These are phyloP conservation scores for Sarcodon sp. DNA, from an alignment of 768 basidiomycete genomes.

Conservation along the genomic window DNA sequence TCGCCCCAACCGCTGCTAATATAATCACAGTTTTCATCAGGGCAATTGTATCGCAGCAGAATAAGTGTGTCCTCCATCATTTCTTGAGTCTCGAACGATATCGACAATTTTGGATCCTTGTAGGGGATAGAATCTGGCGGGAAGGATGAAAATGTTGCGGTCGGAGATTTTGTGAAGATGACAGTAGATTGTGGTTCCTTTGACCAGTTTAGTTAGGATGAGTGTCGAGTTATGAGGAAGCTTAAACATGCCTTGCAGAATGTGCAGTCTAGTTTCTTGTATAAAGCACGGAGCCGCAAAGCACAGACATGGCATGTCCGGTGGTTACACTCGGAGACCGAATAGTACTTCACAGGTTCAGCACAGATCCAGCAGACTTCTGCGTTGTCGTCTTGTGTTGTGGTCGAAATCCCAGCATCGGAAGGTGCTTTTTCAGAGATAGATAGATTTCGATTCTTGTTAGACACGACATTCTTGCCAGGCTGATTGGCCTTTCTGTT, in stretches of 20 bases:
- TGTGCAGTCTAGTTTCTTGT: conserved; percentile 89
- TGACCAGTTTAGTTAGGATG: neutral
- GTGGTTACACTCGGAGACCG: conserved; percentile 85
- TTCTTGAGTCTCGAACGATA: conserved; percentile 80
- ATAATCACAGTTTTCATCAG: conserved; percentile 71
- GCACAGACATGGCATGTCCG: conserved; percentile 93
- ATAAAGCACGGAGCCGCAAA: conserved; percentile 75
- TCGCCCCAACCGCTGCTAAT: conserved; percentile 84
- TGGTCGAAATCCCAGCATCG: neutral
- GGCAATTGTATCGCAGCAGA: conserved; percentile 90
- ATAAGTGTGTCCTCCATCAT: conserved; percentile 94
- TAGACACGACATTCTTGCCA: too few species aligned
- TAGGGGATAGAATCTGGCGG: conserved; percentile 38
- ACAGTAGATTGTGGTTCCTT: conserved; percentile 64
- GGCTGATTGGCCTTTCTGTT: too few species aligned
- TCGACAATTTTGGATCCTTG: conserved; percentile 62
- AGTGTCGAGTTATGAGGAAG: neutral
- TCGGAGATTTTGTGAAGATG: conserved; percentile 62
- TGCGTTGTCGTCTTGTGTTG: conserved; percentile 19
- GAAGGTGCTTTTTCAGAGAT: too few species aligned
- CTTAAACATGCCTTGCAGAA: conserved; percentile 76
- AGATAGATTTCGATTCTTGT: too few species aligned
- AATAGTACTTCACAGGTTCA: conserved; percentile 83
- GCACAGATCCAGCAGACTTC: conserved; percentile 88
- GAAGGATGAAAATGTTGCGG: conserved; percentile 48